Base-by-base conservation (phyloP, 1,139 yeast species). In the Ashbya aceris region DNA sequence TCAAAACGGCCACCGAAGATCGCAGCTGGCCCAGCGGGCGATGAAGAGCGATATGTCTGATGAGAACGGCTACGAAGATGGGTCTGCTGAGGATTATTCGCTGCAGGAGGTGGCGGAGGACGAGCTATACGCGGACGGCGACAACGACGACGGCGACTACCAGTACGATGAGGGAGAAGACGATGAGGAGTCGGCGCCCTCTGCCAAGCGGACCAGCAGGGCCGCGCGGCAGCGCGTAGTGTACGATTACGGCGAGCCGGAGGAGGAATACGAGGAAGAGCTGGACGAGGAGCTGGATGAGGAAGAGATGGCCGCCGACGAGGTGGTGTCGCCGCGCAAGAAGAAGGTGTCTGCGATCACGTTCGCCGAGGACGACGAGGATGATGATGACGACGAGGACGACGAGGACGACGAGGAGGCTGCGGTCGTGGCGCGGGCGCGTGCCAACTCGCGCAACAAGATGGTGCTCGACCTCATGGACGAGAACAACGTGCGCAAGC, bases 401-500 rank as follows among this genome's bases (percentile, higher is more conserved):
- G 54, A 49, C 2, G 54, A 49, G 28, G 50, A 44, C 3, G 52
- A 45, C 2, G 51, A 49, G 13, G 52, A 47, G 27, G 45, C 45
- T 11, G 44, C 45, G n/a, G 45, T 37, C 14, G 38, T 42, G 23
- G 50, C 35, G 12, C 20, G 45, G n/a, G 44, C 37, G 29, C 43
- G 30, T 26, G 33, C 17, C 8, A 45, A 38, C 13, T 38, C 44
- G 38, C 41, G 54, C 35, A 60, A 54, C 45, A 57, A 52, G 39
- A 60, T 54, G 61, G 43, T 56, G 27, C 39, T 46, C 40, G 53
- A 50, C 31, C 47, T 54, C 9, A 42, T 54, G 44, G 61, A 53
- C 26, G 60, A 51, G 55, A 63, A 46, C 45, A 38, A 47, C 7
- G 40, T 47, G 11, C 44, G 48, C 14, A 52, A 50, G 37, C n/a